phyloP scores from a whole-genome alignment of 2,329 filamentous ascomycete species.

The Lachnellula cervina region DNA sequence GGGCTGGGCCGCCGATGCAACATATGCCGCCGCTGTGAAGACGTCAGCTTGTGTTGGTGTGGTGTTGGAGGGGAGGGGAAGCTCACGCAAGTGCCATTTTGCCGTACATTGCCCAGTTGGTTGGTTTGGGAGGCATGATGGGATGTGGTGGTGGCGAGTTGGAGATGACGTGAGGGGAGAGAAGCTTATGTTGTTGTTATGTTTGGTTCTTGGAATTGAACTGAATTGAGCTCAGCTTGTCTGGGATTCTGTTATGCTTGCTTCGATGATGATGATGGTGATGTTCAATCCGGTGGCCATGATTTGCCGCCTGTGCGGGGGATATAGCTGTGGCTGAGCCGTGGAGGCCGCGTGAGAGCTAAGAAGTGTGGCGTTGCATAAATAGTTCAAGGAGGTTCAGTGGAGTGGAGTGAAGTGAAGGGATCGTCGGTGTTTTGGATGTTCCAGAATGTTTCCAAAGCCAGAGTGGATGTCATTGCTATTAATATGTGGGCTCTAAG shows the following conservation, averaged over 20 bases:
- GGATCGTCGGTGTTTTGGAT: neutral
- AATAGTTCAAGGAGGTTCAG: too few species aligned
- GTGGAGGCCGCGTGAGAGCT: too few species aligned
- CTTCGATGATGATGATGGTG: constrained; percentile 4
- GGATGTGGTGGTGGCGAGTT: neutral
- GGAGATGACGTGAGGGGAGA: neutral
- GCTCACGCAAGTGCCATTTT: constrained; percentile 71
- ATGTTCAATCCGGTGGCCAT: constrained; percentile 9
- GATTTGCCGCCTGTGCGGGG: neutral
- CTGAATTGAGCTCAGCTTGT: constrained; percentile 5
- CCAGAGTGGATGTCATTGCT: neutral
- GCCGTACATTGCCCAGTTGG: constrained; percentile 53
- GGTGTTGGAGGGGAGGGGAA: constrained; percentile 5
- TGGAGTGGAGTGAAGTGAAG: too few species aligned
- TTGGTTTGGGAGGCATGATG: constrained; percentile 42
- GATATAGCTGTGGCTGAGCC: constrained; percentile 12
- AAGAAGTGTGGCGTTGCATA: constrained; percentile 3
- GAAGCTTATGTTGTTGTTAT: too few species aligned
- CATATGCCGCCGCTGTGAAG: constrained; percentile 60
- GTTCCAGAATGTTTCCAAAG: neutral
- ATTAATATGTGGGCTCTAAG: too few species aligned
- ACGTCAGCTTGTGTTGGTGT: neutral
- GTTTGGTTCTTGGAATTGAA: neutral
- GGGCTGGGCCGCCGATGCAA: constrained; percentile 77
- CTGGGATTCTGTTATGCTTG: neutral